Conservation (phyloP, 208 protist species). For the Trypanosoma congolense region DNA sequence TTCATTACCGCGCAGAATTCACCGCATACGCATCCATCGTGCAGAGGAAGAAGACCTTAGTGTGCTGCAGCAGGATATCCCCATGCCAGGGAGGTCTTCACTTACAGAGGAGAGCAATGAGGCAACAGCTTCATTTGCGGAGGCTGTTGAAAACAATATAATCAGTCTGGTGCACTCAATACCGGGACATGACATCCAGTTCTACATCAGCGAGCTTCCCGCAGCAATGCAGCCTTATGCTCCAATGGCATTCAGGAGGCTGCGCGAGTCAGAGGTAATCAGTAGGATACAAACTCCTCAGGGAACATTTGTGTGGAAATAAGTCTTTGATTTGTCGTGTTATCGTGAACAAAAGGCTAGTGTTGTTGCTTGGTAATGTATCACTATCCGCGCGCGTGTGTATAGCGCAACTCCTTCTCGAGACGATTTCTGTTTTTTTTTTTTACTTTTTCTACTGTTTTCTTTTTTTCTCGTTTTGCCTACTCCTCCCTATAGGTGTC, state of each 20-base stretch:
- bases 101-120: conserved; percentile 3
- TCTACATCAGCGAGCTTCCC: conserved; percentile 60
- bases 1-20: conserved; percentile 31
- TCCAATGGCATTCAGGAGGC: conserved; percentile 60
- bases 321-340: too few species aligned
- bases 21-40: conserved; percentile 54
- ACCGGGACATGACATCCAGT: conserved; percentile 65
- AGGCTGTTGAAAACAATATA: conserved; percentile 42
- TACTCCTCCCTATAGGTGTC: background rate
- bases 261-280: conserved; percentile 61
- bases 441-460: conserved; percentile 9
- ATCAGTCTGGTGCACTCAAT: conserved; percentile 37
- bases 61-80: conserved; percentile 29
- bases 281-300: conserved; percentile 38
- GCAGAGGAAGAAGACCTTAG: conserved; percentile 75
- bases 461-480: background rate
- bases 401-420: too few species aligned
- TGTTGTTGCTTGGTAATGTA: background rate
- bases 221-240: conserved; percentile 28
- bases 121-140: conserved; percentile 8
- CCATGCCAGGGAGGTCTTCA: background rate
- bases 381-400: too few species aligned
- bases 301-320: conserved; percentile 76
- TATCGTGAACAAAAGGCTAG: too few species aligned
- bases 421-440: conserved; percentile 3